Base-by-base conservation (phyloP, 164 flowering plant genomes). In the Piper longum region DNA sequence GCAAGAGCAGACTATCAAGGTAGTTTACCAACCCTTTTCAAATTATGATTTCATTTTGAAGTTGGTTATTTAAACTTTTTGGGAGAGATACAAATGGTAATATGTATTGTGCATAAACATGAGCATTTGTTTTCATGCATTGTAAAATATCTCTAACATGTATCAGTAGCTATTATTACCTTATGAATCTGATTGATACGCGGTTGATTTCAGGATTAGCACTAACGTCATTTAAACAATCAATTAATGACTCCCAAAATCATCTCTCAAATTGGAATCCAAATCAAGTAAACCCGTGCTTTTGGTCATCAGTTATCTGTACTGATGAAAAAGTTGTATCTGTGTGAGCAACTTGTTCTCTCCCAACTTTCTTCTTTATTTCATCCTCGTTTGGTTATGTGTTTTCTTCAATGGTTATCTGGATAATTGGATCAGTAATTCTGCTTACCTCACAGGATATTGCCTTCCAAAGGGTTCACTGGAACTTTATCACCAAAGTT, bases 251-350 rank as follows among this genome's bases (percentile, higher is more conserved):
- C 71, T 71, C 88, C 41, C 11, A 26, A 14, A 39, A 39, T 73
- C 89, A 82, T 78, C 91, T 92, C 26, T 1, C 59, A 26, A 87
- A 92, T 71, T 92, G 98, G 98, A 84, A 87, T 65, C 76, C 36
- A 26, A 72, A 82, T 76, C 87, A 62, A 78, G 96, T 89, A 62
- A 87, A 77, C 60, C 98, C 98, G 41, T 92, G 98, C 76, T 82
- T 93, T 72, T 89, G 96, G 98, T 67, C 96, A 18, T 81, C 81
- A 71, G 79, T 93, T 62, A 66, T 16, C 9, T 88, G 98, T 71
- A 87, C 82, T 42, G 4, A 40, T 48, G 66, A 64, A 39, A 66
- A 68, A 63, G 79, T 76, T 51, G 54, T 66, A 19, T 71, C 76
- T 57, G 57, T 92, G 97, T 92, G 81, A 85, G 89, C 73, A 64